These are phyloP conservation scores for Daldinia caldariorum DNA, from an alignment of 495 filamentous ascomycete genomes.

Conservation along the genomic window DNA sequence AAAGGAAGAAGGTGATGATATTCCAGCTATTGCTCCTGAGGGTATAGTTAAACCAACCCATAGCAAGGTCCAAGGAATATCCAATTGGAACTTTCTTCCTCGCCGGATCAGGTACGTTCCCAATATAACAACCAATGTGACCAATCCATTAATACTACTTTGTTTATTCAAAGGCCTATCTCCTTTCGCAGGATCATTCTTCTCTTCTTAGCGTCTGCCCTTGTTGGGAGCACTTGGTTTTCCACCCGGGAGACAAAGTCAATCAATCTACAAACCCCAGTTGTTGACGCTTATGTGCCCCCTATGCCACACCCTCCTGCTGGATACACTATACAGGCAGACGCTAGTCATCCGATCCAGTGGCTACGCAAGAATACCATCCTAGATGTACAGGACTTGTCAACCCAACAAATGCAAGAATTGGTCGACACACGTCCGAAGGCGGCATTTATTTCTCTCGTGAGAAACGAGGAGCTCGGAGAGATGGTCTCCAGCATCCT, in stretches of 20 bases:
- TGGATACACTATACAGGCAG: slow-evolving; percentile 17
- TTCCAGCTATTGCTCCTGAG: slow-evolving; percentile 6
- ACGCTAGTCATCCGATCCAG: slow-evolving; percentile 22
- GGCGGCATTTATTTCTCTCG: slow-evolving; percentile 84
- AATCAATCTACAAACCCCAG: slow-evolving; percentile 1
- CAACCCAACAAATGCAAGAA: slow-evolving; percentile 25
- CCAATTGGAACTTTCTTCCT: slow-evolving; percentile 19
- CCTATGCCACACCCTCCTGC: slow-evolving; percentile 31
- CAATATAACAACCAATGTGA: neutral
- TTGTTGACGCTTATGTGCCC: slow-evolving; percentile 40
- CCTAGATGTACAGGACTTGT: slow-evolving; percentile 20
- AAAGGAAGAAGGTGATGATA: slow-evolving; percentile 12
- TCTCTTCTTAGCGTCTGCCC: slow-evolving; percentile 23
- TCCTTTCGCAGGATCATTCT: slow-evolving; percentile 37
- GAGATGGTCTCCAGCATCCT: slow-evolving; percentile 83
- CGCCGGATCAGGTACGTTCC: slow-evolving; percentile 31
- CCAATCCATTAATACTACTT: slow-evolving; percentile 40
- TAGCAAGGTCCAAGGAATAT: slow-evolving; percentile 11
- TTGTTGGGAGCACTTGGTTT: slow-evolving; percentile 36
- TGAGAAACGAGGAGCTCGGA: slow-evolving; percentile 80
- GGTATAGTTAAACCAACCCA: slow-evolving; percentile 5
- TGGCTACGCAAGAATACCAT: slow-evolving; percentile 46
- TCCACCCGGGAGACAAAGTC: slow-evolving; percentile 25
- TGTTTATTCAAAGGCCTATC: slow-evolving; percentile 29
- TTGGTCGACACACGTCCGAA: slow-evolving; percentile 64